A percentile compares a stretch with the other conserved stretches of the same genome.
Conservation (phyloP, 2,329 filamentous ascomycete genomes). For the Stagonosporopsis vannaccii region DNA sequence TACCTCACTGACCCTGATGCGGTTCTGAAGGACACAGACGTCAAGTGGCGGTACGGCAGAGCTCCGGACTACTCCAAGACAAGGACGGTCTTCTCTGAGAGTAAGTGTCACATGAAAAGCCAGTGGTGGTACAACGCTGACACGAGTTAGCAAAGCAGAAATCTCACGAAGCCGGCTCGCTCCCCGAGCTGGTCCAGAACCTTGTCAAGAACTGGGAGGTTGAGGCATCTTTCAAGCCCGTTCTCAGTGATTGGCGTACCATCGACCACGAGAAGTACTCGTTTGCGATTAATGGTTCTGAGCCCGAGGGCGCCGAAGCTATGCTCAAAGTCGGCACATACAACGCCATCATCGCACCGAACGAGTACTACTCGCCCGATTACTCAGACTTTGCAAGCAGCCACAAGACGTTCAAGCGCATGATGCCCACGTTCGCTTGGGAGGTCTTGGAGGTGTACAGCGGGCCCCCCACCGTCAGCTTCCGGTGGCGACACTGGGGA, state of each 20-base stretch:
- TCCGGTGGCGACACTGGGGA: slow-evolving; percentile 74
- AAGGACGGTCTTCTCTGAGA: slow-evolving; percentile 64
- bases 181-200: slow-evolving; percentile 70
- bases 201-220: slow-evolving; percentile 78
- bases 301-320: slow-evolving; percentile 64
- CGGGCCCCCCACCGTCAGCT: slow-evolving; percentile 67
- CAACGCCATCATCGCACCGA: slow-evolving; percentile 70
- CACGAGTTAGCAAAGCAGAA: slow-evolving; percentile 60
- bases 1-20: slow-evolving; percentile 67
- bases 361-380: slow-evolving; percentile 69
- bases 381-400: slow-evolving; percentile 68
- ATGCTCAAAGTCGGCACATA: slow-evolving; percentile 75
- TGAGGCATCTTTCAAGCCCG: slow-evolving; percentile 72
- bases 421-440: slow-evolving; percentile 78
- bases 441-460: slow-evolving; percentile 73
- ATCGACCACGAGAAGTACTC: slow-evolving; percentile 66
- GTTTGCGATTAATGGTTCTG: slow-evolving; percentile 69
- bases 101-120: slow-evolving; percentile 51
- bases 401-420: slow-evolving; percentile 75
- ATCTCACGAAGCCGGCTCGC: slow-evolving; percentile 63
- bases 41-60: slow-evolving; percentile 66
- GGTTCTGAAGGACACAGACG: slow-evolving; percentile 61
- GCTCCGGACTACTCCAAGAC: slow-evolving; percentile 72
- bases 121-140: slow-evolving; percentile 5
- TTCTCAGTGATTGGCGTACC: slow-evolving; percentile 69